Evolutionary conservation across 768 basidiomycete genomes (phyloP).

Genomic region (Lyophyllum decastes): DNA sequence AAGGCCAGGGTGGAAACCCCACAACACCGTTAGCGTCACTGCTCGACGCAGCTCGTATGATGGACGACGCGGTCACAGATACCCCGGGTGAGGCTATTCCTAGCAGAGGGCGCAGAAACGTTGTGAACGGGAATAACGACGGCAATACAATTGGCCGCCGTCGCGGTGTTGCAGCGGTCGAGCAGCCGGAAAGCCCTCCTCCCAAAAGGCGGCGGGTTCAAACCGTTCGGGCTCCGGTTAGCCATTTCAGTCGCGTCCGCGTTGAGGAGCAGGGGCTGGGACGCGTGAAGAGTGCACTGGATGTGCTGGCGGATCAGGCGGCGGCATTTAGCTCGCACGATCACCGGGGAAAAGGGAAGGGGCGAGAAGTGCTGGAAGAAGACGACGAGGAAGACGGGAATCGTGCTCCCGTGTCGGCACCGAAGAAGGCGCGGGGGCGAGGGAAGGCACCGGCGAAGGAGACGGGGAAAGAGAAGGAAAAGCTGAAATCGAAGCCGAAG

Average conservation of each 20-base stretch:
- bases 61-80: slow-evolving; percentile 38
- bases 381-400: slow-evolving; percentile 3
- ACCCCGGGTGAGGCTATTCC: slow-evolving; percentile 25
- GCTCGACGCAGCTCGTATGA: slow-evolving; percentile 57
- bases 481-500: slow-evolving; percentile 4
- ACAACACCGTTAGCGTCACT: slow-evolving; percentile 59
- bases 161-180: slow-evolving; percentile 22
- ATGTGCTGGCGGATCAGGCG: slow-evolving; percentile 76
- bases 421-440: slow-evolving; percentile 17
- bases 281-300: slow-evolving; percentile 57
- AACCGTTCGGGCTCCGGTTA: slow-evolving; percentile 8
- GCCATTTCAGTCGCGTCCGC: neutral
- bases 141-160: slow-evolving; percentile 8
- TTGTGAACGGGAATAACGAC: slow-evolving; percentile 18
- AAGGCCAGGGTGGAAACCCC: slow-evolving; percentile 33
- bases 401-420: neutral
- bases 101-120: slow-evolving; percentile 17
- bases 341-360: slow-evolving; percentile 18
- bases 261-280: slow-evolving; percentile 18
- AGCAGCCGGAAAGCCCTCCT: slow-evolving; percentile 35
- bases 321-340: slow-evolving; percentile 47
- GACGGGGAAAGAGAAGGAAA: slow-evolving; percentile 14
- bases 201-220: slow-evolving; percentile 34
- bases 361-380: slow-evolving; percentile 14
- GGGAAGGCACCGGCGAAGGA: slow-evolving; percentile 6